Evolutionary conservation across 345 rosid species (phyloP).

Genomic region (Rhodamnia argentea): DNA sequence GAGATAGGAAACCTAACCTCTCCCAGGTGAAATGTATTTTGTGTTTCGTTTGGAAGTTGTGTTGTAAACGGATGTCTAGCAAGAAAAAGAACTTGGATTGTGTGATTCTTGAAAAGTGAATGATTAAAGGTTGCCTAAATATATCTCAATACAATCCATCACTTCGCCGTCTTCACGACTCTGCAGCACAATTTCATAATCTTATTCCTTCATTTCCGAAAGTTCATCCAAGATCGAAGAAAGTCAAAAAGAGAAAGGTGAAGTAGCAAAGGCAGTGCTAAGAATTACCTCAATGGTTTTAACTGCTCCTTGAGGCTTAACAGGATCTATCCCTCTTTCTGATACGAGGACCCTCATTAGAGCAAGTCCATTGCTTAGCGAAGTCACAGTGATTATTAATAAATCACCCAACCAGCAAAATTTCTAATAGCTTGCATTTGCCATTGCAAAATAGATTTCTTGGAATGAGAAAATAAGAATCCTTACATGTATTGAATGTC

Average conservation of each 20-base stretch:
- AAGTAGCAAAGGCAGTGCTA: not conserved
- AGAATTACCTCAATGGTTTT: not conserved
- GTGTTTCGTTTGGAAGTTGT: too few species aligned
- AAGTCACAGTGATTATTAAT: not conserved
- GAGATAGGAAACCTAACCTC: too few species aligned
- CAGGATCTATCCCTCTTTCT: not conserved
- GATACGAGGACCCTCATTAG: not conserved
- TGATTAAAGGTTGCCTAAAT: conserved; percentile 11
- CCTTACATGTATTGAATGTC: not conserved
- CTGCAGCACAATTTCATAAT: not conserved
- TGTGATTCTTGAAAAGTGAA: conserved; percentile 4
- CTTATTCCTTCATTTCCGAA: not conserved
- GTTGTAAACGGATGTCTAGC: too few species aligned
- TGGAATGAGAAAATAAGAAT: not conserved
- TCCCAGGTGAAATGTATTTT: too few species aligned
- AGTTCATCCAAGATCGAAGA: not conserved
- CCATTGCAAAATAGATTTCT: not conserved
- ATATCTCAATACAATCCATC: conserved; percentile 17
- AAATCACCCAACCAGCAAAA: not conserved
- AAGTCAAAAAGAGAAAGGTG: not conserved
- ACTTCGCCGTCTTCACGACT: not conserved
- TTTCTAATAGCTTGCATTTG: not conserved
- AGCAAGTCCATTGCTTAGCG: not conserved
- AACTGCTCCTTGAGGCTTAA: not conserved
- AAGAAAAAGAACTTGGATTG: not conserved